Conservation (phyloP, 2,329 filamentous ascomycete species). For the Phaeophleospora eucalypticola region DNA sequence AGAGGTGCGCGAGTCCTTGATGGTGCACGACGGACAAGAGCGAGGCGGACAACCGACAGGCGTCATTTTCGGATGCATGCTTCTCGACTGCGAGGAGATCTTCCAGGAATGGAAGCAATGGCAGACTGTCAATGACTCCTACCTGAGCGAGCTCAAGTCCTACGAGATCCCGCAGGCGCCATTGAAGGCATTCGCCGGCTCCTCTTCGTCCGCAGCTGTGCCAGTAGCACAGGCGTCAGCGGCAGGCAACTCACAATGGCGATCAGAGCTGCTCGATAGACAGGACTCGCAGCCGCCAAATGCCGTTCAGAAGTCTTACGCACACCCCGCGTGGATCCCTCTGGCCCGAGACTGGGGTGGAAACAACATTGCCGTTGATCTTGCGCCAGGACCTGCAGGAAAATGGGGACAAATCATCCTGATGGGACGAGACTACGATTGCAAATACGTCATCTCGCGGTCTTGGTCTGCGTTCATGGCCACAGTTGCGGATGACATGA, state of each 20-base stretch:
- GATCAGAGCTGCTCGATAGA: conserved; percentile 74
- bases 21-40: conserved; percentile 94
- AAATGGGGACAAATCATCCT: conserved; percentile 96
- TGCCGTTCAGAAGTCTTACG: conserved; percentile 86
- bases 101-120: conserved; percentile 97
- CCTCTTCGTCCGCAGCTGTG: conserved; percentile 53
- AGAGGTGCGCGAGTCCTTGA: conserved; percentile 87
- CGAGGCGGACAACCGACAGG: conserved; percentile 86
- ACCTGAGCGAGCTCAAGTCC: conserved; percentile 56
- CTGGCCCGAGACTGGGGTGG: conserved; percentile 96
- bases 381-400: conserved; percentile 83
- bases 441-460: conserved; percentile 91
- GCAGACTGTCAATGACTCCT: conserved; percentile 89
- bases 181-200: conserved; percentile 66
- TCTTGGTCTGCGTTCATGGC: conserved; percentile 89
- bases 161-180: conserved; percentile 60
- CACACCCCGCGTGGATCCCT: conserved; percentile 92
- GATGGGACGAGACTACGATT: conserved; percentile 96
- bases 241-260: conserved; percentile 55
- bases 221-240: conserved; percentile 36
- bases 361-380: conserved; percentile 91
- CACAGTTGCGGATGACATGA: conserved; percentile 82
- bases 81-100: conserved; percentile 96
- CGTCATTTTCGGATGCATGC: conserved; percentile 88
- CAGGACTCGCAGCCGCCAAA: conserved; percentile 86